A percentile compares a stretch with the other conserved stretches of the same genome.
These are phyloP conservation scores for Eragrostis nindensis DNA, from an alignment of 176 grass and related monocot species.

Conservation along the genomic window DNA sequence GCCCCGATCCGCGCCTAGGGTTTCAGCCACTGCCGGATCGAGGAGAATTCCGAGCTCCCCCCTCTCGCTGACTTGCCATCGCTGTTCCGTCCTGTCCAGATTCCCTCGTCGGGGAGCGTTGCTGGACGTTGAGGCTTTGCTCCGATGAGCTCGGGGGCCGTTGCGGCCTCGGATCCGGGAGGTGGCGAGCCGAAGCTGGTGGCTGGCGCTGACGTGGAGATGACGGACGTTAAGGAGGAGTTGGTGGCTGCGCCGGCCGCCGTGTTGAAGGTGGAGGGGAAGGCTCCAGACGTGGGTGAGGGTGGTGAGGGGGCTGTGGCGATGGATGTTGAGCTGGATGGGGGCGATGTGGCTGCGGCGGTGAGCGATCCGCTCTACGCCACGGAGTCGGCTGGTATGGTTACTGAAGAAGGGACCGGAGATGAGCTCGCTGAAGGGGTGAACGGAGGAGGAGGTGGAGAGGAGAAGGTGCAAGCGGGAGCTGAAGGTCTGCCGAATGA, in stretches of 20 bases:
- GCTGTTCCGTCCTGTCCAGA: conserved; percentile 23
- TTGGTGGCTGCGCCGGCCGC: neutral
- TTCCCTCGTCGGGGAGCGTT: conserved; percentile 15
- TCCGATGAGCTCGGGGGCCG: conserved; percentile 50
- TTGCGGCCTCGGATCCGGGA: conserved; percentile 53
- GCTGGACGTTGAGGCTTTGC: neutral
- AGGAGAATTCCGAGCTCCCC: conserved; percentile 39
- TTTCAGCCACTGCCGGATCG: conserved; percentile 48
- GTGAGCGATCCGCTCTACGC: conserved; percentile 22
- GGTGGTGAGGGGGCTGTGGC: neutral
- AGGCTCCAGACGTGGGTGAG: neutral
- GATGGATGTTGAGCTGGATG: neutral
- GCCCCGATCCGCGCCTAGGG: conserved; percentile 43
- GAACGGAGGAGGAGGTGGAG: neutral
- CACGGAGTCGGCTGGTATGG: conserved; percentile 43
- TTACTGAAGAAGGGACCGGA: conserved; percentile 12
- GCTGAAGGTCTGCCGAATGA: conserved; percentile 5
- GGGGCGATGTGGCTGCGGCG: neutral
- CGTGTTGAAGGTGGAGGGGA: conserved; percentile 21
- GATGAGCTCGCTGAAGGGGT: neutral
- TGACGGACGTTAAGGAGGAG: conserved; percentile 27
- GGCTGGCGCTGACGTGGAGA: conserved; percentile 29
- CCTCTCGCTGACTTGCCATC: conserved; percentile 5
- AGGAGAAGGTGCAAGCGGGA: conserved; percentile 16
- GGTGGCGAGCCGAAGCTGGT: conserved; percentile 35